A percentile compares a stretch with the other conserved stretches of the same genome.
phyloP scores from a whole-genome alignment of 2,329 filamentous ascomycete species.

The Calycina marina region DNA sequence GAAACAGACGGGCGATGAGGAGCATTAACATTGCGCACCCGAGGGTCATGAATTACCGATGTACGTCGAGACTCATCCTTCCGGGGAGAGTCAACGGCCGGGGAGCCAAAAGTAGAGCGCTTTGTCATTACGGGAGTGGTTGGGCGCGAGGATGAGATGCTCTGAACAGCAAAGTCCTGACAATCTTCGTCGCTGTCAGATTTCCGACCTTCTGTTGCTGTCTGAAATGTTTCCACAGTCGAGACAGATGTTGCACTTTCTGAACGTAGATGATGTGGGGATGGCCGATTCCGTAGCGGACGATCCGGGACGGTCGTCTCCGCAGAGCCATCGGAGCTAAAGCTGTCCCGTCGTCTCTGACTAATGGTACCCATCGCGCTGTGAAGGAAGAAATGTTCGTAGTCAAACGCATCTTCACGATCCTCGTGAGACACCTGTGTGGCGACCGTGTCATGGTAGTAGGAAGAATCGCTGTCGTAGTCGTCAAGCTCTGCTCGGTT shows the following conservation, averaged over 20 bases:
- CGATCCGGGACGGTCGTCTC: constrained; percentile 39
- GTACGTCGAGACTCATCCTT: constrained; percentile 6
- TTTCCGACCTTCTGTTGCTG: constrained; percentile 38
- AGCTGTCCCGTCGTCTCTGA: constrained; percentile 34
- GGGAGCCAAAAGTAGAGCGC: constrained; percentile 18
- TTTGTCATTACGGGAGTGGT: constrained; percentile 13
- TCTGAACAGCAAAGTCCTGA: constrained; percentile 25
- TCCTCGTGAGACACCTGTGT: constrained; percentile 71
- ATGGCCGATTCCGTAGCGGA: constrained; percentile 24
- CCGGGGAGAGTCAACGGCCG: constrained; percentile 3
- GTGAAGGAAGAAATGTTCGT: constrained; percentile 89
- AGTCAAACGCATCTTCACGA: constrained; percentile 88
- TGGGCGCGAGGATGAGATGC: constrained; percentile 9
- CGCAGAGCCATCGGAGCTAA: constrained; percentile 43
- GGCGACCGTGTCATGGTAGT: constrained; percentile 46
- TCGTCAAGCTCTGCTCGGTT: constrained; percentile 24
- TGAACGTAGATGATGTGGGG: constrained; percentile 29
- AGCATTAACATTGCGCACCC: constrained; percentile 6
- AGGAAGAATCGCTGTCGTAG: constrained; percentile 44
- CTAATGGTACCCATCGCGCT: constrained; percentile 74
- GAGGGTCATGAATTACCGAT: constrained; percentile 9
- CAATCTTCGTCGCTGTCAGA: constrained; percentile 25
- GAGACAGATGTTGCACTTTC: constrained; percentile 45
- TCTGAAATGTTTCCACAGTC: constrained; percentile 47
- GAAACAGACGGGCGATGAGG: constrained; percentile 41